Conservation (phyloP, 768 basidiomycete species). For the Rhizopogon roseolus region DNA sequence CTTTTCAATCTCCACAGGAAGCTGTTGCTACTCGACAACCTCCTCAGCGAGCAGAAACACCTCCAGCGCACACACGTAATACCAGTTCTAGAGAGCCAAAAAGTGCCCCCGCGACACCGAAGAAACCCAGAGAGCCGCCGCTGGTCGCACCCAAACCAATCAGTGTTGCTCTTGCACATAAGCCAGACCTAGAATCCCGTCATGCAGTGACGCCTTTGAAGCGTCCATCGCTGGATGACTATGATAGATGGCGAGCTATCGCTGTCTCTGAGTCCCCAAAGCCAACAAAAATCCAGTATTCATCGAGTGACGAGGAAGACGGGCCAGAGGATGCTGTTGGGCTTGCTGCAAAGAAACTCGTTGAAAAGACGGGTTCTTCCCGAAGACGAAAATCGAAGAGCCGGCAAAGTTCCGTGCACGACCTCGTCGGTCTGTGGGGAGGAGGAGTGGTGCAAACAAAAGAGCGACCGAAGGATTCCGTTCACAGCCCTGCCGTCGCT, state of each 20-base stretch:
- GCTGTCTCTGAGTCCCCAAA: conserved; percentile 20
- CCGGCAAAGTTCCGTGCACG: conserved; percentile 80
- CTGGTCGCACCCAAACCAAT: background rate
- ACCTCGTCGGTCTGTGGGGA: conserved; percentile 76
- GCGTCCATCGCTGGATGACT: conserved; percentile 8
- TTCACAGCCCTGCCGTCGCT: conserved; percentile 14
- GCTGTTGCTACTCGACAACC: conserved; percentile 23
- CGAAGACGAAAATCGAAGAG: conserved; percentile 40
- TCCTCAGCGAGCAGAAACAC: conserved; percentile 4
- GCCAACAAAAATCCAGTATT: conserved; percentile 23
- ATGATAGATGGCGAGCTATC: conserved; percentile 48
- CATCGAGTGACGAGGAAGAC: conserved; percentile 58
- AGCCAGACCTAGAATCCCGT: background rate
- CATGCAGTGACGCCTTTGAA: background rate
- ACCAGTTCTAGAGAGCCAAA: conserved; percentile 34
- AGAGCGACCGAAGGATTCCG: conserved; percentile 34
- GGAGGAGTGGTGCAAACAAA: conserved; percentile 42
- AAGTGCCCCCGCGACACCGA: background rate
- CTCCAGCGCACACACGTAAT: conserved; percentile 17
- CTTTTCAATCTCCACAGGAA: conserved; percentile 26
- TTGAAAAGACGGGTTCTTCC: conserved; percentile 18
- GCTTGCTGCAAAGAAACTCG: conserved; percentile 16
- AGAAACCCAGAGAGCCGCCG: conserved; percentile 1
- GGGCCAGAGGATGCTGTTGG: conserved; percentile 44
- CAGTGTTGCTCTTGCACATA: background rate